Conservation (phyloP, 257 asterid species). For the Nicotiana benthamiana region DNA sequence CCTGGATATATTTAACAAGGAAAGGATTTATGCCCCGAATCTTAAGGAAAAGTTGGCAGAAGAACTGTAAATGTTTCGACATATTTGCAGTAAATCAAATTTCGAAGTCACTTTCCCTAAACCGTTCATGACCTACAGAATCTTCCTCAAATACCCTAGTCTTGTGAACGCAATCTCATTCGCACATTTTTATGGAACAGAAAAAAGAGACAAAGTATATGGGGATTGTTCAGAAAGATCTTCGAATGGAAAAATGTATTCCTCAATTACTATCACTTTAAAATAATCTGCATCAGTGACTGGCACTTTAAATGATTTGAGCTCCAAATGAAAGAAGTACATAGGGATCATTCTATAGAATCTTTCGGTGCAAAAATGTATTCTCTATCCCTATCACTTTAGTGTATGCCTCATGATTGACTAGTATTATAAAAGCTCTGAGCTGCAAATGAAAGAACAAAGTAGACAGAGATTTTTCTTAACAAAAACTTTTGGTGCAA, state of each 20-base stretch:
- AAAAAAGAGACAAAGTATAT: neutral
- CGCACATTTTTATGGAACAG: neutral
- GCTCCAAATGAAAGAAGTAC: neutral
- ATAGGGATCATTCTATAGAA: neutral
- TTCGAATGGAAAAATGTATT: neutral
- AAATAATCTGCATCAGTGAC: neutral
- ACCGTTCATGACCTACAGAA: neutral
- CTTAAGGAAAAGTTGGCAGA: neutral
- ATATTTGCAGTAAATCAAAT: neutral
- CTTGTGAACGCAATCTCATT: neutral
- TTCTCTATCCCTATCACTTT: neutral
- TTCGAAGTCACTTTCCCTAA: neutral
- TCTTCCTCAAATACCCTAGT: neutral
- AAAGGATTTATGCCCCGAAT: neutral
- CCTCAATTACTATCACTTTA: neutral
- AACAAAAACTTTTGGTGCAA: neutral
- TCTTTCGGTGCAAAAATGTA: neutral
- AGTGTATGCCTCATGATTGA: neutral
- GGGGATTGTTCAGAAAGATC: neutral
- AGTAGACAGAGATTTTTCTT: neutral
- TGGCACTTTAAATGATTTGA: neutral
- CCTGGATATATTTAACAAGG: conserved; percentile 30
- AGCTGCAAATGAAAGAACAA: neutral
- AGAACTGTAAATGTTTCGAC: neutral
- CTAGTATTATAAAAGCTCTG: neutral